Conservation (phyloP, 202 grass and related monocot genomes). For the Zoysia matrella region DNA sequence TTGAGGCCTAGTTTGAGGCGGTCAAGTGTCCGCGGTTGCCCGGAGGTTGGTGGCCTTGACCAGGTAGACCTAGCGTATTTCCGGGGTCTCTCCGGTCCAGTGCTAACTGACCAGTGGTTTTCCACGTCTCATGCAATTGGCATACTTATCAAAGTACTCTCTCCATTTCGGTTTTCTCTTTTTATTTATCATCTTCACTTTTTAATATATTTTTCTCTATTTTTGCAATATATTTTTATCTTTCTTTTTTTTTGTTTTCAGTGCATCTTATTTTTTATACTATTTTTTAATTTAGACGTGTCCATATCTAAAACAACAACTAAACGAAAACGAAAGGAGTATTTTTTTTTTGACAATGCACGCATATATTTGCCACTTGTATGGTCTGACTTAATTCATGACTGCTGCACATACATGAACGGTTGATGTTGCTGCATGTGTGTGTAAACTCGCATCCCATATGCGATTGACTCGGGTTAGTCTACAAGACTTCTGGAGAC, state of each 20-base stretch:
- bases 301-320: too few relatives aligned
- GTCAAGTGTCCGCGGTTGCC: slow-evolving; percentile 26
- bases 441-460: slow-evolving; percentile 9
- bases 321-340: too few relatives aligned
- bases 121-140: too few relatives aligned
- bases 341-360: too few relatives aligned
- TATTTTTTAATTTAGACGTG: too few relatives aligned
- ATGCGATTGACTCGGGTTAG: slow-evolving; percentile 21
- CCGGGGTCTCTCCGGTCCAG: slow-evolving; percentile 8
- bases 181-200: background rate
- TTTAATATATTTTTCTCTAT: too few relatives aligned
- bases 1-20: slow-evolving; percentile 16
- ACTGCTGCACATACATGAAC: too few relatives aligned
- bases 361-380: too few relatives aligned
- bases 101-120: background rate
- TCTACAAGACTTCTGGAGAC: slow-evolving; percentile 34
- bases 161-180: background rate
- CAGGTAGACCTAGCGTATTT: background rate
- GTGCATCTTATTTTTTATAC: too few relatives aligned
- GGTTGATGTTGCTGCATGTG: background rate
- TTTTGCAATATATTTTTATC: too few relatives aligned
- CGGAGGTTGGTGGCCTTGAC: slow-evolving; percentile 29
- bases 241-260: too few relatives aligned
- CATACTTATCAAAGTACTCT: background rate
- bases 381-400: too few relatives aligned